Conservation (phyloP, 2,329 filamentous ascomycete species). For the Leptographium radiaticola region DNA sequence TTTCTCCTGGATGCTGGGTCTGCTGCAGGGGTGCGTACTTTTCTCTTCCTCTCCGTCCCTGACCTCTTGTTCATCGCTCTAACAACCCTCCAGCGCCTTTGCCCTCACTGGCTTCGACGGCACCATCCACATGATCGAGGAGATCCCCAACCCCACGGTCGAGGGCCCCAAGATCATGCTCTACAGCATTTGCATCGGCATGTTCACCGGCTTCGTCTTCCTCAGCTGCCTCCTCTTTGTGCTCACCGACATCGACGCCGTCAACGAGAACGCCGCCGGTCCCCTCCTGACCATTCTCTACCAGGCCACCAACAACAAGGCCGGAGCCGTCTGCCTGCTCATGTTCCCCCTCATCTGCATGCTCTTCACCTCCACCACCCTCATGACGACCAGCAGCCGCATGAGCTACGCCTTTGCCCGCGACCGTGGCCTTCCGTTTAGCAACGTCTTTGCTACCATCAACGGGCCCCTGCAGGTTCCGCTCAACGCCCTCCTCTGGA, state of each 20-base stretch:
- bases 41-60: too few relatives aligned
- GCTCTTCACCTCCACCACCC: conserved; percentile 47
- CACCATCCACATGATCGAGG: conserved; percentile 41
- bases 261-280: conserved; percentile 24
- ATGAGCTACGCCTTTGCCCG: conserved; percentile 50
- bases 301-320: conserved; percentile 46
- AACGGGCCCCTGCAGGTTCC: conserved; percentile 50
- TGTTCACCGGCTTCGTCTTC: conserved; percentile 38
- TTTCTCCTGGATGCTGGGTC: conserved; percentile 41
- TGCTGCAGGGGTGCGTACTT: conserved; percentile 29
- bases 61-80: neutral
- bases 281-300: conserved; percentile 31
- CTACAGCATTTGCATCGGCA: conserved; percentile 49
- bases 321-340: conserved; percentile 49
- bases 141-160: conserved; percentile 43
- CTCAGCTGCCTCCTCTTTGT: conserved; percentile 50
- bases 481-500: conserved; percentile 49
- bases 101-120: conserved; percentile 39
- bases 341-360: conserved; percentile 54
- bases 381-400: conserved; percentile 51
- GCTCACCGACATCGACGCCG: conserved; percentile 39
- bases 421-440: conserved; percentile 54
- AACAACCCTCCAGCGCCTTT: conserved; percentile 20
- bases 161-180: conserved; percentile 56
- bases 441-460: conserved; percentile 45